Base-by-base conservation (phyloP, 2,329 filamentous ascomycete species). In the Phyllosticta ampelicida region DNA sequence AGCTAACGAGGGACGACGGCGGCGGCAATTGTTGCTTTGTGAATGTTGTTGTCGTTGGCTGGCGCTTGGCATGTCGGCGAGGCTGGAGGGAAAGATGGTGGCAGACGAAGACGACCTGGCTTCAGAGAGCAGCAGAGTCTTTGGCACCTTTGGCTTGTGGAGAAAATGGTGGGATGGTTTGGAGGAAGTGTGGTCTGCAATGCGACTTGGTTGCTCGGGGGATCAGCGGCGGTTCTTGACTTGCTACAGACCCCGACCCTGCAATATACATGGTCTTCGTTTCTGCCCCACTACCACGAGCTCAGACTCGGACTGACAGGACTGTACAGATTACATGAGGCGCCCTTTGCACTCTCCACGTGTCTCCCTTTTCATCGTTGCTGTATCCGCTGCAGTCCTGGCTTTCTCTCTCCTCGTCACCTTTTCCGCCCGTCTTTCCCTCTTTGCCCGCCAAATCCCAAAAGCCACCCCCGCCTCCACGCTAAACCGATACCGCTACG, bases 381-480 rank as follows among this genome's bases (percentile, higher is more conserved):
- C 61, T 64, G 61, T 67, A 67, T 62, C 54, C 69, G 21, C 54
- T 70, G 28, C 63, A 53, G 67, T 62, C 58, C 61, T 70, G 55
- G 65, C 66, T 60, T 58, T 64, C 44, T 60, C 63, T 54, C 63
- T 44, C 28, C 36, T 59, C 21, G 48, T 50, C 11, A 54, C 60
- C 16, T 54, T 60, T 30, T 58, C 65, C 63, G 61, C 63, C 62
- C 66, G 62, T 64, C 56, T 63, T 55, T 23, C 58, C 50, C 58
- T 59, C 30, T 55, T 62, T 20, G 51, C 56, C 30, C 52, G 53
- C 36, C 60, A 63, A 11, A 58, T 54, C 57, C 51, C 50, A n/a
- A 61, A 59, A 44, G 60, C 54, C 48, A 59, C 52, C 58, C 62
- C 26, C 59, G 21, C 44, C 49, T 61, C 55, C 61, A 61, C 50